These are phyloP conservation scores for Kwoniella shivajii DNA, from an alignment of 1,284 basidiomycete species.

Conservation along the genomic window DNA sequence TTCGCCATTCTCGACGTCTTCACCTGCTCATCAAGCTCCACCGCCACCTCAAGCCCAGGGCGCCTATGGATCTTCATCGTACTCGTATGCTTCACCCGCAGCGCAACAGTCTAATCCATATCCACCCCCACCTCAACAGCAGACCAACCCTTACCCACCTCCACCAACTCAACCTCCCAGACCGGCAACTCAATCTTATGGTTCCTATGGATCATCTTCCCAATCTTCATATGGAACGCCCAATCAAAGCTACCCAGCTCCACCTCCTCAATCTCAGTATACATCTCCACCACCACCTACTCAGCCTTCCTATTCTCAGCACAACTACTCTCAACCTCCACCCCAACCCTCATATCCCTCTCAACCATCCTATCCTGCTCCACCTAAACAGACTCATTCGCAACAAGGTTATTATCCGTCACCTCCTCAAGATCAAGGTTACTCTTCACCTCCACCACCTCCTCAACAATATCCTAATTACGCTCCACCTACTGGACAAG, in stretches of 20 bases:
- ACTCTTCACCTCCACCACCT: constrained; percentile 12
- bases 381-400: constrained; percentile 11
- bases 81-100: constrained; percentile 14
- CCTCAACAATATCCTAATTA: constrained; percentile 13
- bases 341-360: constrained; percentile 16
- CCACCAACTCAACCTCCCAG: constrained; percentile 53
- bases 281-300: constrained; percentile 18
- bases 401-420: constrained; percentile 11
- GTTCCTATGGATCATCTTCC: constrained; percentile 33
- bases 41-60: constrained; percentile 14
- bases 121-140: constrained; percentile 33
- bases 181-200: constrained; percentile 11
- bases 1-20: constrained; percentile 35
- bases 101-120: constrained; percentile 8
- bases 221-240: constrained; percentile 41
- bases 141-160: constrained; percentile 32
- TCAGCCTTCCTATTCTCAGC: constrained; percentile 15
- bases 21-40: constrained; percentile 12
- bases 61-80: constrained; percentile 14
- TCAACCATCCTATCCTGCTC: constrained; percentile 16
- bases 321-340: constrained; percentile 18
- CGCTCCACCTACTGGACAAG: constrained; percentile 6
- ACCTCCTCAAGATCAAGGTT: neutral
- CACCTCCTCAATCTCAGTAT: constrained; percentile 27
- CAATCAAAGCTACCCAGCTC: constrained; percentile 30